Base-by-base conservation (phyloP, 2,329 filamentous ascomycete species). In the Colletotrichum viniferum region DNA sequence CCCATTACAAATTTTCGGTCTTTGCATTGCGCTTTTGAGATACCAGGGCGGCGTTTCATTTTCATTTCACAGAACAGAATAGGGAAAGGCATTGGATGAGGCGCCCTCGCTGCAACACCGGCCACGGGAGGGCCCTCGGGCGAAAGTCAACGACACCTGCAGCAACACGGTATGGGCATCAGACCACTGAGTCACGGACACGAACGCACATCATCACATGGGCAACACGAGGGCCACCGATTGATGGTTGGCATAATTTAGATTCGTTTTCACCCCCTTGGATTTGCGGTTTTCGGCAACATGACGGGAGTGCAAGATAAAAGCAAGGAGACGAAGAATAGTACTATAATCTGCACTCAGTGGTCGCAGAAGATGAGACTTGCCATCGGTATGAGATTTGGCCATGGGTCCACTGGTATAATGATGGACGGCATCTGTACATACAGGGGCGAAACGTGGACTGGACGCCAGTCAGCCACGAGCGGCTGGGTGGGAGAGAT, bases 1-100 rank as follows among this genome's bases (percentile, higher is more conserved):
- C 68, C 65, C 43, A 68, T 55, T 69, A 66, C 69, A 66, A 63
- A 74, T 28, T 69, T 74, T 55, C 52, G 56, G 68, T 74, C 65
- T 74, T 74, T 77, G 75, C 68, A 76, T 77, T 74, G 70, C 64
- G 61, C 65, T 75, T 77, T 78, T 68, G 74, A 79, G 78, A 79
- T 79, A 79, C 78, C 78, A 78, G 74, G 77, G 52, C 52, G 78
- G 78, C 78, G 78, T 78, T 79, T 77, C 67, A 18, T 43, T 62
- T 69, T 77, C 63, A 71, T 66, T 71, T 75, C 52, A 64, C 56
- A 32, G 58, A 28, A 36, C 30, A 72, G 48, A 56, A 32, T 36
- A 72, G 18, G 30, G 62, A 61, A 65, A 60, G 48, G 64, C 63
- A 65, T 64, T 71, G 75, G 73, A 69, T 61, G 60, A 63, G 62